These are phyloP conservation scores for Cladochytrium tenue DNA, from an alignment of 371 early-diverging fungal genomes.

Conservation along the genomic window DNA sequence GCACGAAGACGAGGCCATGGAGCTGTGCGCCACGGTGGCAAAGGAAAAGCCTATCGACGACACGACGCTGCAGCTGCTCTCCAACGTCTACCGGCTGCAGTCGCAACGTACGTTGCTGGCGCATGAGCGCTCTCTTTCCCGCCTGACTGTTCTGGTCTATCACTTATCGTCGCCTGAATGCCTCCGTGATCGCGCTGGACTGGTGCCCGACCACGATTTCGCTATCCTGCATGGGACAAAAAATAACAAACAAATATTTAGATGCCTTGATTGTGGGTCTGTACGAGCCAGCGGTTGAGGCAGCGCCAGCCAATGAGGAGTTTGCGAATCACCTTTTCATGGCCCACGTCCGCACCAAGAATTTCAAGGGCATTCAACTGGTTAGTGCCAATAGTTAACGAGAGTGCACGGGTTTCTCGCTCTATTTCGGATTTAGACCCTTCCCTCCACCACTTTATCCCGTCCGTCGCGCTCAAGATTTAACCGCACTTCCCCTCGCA, in stretches of 20 bases:
- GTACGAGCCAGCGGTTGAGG: conserved; percentile 70
- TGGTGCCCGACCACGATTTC: too few species aligned
- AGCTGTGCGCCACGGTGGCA: conserved; percentile 55
- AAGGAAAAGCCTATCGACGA: conserved; percentile 69
- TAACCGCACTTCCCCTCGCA: conserved; percentile 15
- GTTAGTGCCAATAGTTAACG: too few species aligned
- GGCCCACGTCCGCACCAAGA: conserved; percentile 72
- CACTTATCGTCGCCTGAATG: too few species aligned
- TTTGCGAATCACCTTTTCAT: conserved; percentile 80
- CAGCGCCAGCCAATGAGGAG: conserved; percentile 72
- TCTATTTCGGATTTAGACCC: too few species aligned
- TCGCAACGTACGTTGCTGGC: conserved; percentile 54
- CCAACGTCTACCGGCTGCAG: conserved; percentile 66
- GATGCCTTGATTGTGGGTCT: conserved; percentile 69
- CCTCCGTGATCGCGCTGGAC: too few species aligned
- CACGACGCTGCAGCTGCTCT: conserved; percentile 71
- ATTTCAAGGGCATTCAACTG: conserved; percentile 77
- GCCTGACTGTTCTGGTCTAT: not conserved
- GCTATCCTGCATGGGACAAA: too few species aligned
- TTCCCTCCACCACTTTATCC: too few species aligned
- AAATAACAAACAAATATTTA: too few species aligned
- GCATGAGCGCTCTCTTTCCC: not conserved
- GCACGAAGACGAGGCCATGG: conserved; percentile 66
- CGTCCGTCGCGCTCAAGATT: not conserved
- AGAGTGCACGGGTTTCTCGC: too few species aligned